phyloP scores from a whole-genome alignment of 768 basidiomycete genomes.

The Phaffia australis region DNA sequence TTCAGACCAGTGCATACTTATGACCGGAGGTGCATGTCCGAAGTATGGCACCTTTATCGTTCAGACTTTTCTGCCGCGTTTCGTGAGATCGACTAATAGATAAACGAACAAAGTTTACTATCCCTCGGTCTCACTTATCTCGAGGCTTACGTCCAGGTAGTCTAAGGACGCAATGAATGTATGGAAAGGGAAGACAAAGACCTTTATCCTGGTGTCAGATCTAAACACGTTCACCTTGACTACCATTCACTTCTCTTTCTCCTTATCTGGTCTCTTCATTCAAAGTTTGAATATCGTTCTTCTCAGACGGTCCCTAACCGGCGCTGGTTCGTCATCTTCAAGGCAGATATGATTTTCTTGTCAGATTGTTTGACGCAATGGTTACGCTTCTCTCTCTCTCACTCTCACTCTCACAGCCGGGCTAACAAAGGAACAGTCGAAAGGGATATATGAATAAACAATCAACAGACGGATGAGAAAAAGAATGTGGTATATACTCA shows the following conservation, averaged over 20 bases:
- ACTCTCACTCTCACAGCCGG: background rate
- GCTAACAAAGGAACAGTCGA: background rate
- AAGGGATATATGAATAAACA: background rate
- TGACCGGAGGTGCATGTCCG: too few species aligned
- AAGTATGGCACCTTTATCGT: too few species aligned
- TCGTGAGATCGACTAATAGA: too few species aligned
- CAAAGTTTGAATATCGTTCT: slow-evolving; percentile 57
- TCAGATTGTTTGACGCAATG: background rate
- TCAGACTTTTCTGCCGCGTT: too few species aligned
- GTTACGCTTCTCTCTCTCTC: slow-evolving; percentile 1
- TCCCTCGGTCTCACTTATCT: too few species aligned
- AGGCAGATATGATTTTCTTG: background rate
- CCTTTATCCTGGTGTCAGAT: slow-evolving; percentile 25
- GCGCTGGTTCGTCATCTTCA: slow-evolving; percentile 23
- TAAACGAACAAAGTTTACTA: too few species aligned
- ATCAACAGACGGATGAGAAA: background rate
- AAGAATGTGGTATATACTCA: background rate
- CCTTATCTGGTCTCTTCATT: slow-evolving; percentile 45
- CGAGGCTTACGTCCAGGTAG: too few species aligned
- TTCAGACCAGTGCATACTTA: too few species aligned
- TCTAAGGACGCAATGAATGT: too few species aligned
- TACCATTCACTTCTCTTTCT: background rate
- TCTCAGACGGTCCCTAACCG: slow-evolving; percentile 43
- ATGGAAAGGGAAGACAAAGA: too few species aligned
- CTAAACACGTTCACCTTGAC: background rate